These are phyloP conservation scores for Dothideomycetes sp. DNA, from an alignment of 2,329 filamentous ascomycete species.

Conservation along the genomic window DNA sequence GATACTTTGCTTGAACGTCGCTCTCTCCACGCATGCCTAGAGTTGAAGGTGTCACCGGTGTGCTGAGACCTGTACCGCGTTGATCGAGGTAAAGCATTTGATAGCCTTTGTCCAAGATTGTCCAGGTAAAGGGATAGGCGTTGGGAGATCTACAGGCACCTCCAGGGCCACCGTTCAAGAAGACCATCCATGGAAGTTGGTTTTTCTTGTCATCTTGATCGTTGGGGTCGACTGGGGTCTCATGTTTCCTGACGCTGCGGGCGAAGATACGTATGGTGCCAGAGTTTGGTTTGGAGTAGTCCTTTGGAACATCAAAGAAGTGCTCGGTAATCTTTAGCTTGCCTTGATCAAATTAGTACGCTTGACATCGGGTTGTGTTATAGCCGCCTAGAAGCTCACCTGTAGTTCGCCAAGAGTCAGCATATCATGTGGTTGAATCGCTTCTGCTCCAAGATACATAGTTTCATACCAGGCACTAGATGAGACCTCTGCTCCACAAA, in stretches of 20 bases:
- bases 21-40: constrained; percentile 55
- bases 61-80: constrained; percentile 77
- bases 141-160: constrained; percentile 68
- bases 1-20: constrained; percentile 65
- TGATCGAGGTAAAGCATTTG: constrained; percentile 82
- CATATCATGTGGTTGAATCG: no score
- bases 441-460: no score
- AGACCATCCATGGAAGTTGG: constrained; percentile 55
- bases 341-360: no score
- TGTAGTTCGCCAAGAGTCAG: constrained; percentile 27
- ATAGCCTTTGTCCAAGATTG: constrained; percentile 69
- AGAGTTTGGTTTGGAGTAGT: constrained; percentile 54
- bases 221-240: constrained; percentile 47
- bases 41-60: constrained; percentile 65
- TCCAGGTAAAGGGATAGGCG: constrained; percentile 59
- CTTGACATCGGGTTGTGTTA: no score
- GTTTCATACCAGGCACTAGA: constrained; percentile 34
- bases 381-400: no score
- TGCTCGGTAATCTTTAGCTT: constrained; percentile 69
- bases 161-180: constrained; percentile 79
- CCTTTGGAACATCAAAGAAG: constrained; percentile 77
- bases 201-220: constrained; percentile 36
- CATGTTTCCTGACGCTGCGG: constrained; percentile 59
- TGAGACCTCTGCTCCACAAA: constrained; percentile 38
- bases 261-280: constrained; percentile 67